Conservation (phyloP, 805 yeast genomes). For the Jamesozyma lodderae region DNA sequence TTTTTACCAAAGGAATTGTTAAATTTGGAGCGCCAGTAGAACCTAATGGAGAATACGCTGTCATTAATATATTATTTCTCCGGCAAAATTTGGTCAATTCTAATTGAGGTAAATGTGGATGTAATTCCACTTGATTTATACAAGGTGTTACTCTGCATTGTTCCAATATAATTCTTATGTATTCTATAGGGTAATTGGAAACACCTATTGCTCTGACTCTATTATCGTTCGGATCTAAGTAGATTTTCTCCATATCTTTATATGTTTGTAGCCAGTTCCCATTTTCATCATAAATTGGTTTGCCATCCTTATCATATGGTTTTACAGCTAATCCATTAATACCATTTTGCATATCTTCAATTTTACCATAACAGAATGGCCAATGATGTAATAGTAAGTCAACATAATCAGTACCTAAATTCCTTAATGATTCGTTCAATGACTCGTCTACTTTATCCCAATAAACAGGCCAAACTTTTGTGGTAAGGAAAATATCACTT, state of each 20-base stretch:
- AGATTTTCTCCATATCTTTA: conserved; percentile 37
- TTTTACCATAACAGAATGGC: conserved; percentile 45
- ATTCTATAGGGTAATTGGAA: conserved; percentile 40
- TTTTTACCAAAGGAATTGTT: conserved; percentile 39
- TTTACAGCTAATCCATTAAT: conserved; percentile 10
- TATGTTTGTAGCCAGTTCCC: conserved; percentile 45
- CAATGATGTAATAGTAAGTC: conserved; percentile 74
- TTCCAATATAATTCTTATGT: conserved; percentile 34
- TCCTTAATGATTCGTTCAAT: conserved; percentile 47
- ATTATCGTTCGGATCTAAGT: conserved; percentile 31
- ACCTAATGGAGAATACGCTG: conserved; percentile 60
- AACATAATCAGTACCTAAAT: conserved; percentile 61
- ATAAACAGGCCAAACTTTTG: conserved; percentile 58
- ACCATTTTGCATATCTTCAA: conserved; percentile 17
- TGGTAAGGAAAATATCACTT: conserved; percentile 59
- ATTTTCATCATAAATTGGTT: conserved; percentile 27
- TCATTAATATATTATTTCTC: conserved; percentile 42
- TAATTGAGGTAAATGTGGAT: conserved; percentile 61
- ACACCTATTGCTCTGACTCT: conserved; percentile 49
- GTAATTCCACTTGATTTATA: conserved; percentile 57
- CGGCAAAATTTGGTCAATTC: conserved; percentile 46
- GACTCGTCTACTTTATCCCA: conserved; percentile 45
- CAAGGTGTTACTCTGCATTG: conserved; percentile 44
- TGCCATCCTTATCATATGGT: conserved; percentile 31
- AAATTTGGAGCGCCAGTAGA: conserved; percentile 56